A percentile compares a stretch with the other conserved stretches of the same genome.
These are phyloP conservation scores for Mycena olivaceomarginata DNA, from an alignment of 768 basidiomycete genomes.

Conservation along the genomic window DNA sequence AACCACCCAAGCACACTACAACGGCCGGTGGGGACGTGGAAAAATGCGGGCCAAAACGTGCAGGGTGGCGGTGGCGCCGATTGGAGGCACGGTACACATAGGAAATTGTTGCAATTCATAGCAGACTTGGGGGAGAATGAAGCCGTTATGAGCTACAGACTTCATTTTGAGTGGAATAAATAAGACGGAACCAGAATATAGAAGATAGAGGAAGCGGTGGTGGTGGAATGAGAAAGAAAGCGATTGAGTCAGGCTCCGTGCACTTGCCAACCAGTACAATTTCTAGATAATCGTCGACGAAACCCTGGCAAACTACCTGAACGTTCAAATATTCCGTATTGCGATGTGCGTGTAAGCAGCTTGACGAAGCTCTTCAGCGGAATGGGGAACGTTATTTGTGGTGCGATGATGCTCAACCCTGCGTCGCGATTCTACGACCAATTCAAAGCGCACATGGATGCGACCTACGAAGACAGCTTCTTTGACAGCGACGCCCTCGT, in stretches of 20 bases:
- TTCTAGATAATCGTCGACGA: constrained; percentile 73
- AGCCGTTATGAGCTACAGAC: too few relatives aligned
- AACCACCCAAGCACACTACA: too few relatives aligned
- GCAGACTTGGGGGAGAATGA: too few relatives aligned
- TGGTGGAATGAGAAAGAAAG: too few relatives aligned
- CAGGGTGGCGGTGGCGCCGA: too few relatives aligned
- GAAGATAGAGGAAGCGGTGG: too few relatives aligned
- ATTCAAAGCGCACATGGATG: constrained; percentile 57
- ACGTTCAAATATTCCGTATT: constrained; percentile 68
- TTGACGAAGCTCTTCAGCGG: constrained; percentile 75
- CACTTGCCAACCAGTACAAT: constrained; percentile 66
- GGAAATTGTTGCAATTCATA: too few relatives aligned
- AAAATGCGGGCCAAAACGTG: too few relatives aligned
- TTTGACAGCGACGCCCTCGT: constrained; percentile 71
- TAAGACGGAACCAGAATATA: too few relatives aligned
- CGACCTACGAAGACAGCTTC: constrained; percentile 66
- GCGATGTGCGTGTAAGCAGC: constrained; percentile 70
- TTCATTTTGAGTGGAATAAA: too few relatives aligned
- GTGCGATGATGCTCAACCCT: constrained; percentile 72
- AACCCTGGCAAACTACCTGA: constrained; percentile 72
- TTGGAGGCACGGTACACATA: too few relatives aligned
- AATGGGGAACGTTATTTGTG: constrained; percentile 73
- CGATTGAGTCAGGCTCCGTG: constrained; percentile 59
- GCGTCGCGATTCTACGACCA: constrained; percentile 57
- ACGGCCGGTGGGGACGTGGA: too few relatives aligned